Base-by-base conservation (phyloP, 164 flowering plant genomes). In the Chloranthus sessilifolius region DNA sequence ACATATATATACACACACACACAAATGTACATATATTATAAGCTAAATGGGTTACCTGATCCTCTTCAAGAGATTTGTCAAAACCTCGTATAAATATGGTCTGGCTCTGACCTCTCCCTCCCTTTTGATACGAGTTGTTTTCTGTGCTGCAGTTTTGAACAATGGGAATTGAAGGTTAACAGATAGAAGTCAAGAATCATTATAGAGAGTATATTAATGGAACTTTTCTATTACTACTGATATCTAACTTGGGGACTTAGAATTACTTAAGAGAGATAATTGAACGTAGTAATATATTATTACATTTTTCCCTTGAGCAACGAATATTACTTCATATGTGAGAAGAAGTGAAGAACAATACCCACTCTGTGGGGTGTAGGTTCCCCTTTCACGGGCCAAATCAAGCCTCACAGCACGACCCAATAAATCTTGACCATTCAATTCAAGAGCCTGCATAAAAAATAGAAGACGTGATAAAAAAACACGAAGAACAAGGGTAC, bases 61-160 rank as follows among this genome's bases (percentile, higher is more conserved):
- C 79, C 45, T 67, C 72, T 5, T 67, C 79, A 21, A 22, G 49
- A 5, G 76, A 68, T 24, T 25, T 68, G 53, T 89, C 95, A 65
- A 94, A 86, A 20, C 97, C 97, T 22, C 80, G 64, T 7, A 89
- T 69, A 67, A 55, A 94, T 5, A 76, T 16, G 4, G 88, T 82
- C 20, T 43, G 66, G 1, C 52, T 37, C 56, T 71, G 78, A 20
- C 65, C 43, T 33, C 47, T 49, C 2, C 72, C 80, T 12, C 74
- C 70, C 58, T 56, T 81, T 64, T 79, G 86, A 68, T 38, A 77
- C 22, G 85, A 73, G 49, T 61, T 62, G 47, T 41, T 42, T 5
- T 72, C 76, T 42, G 46, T 75, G 43, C 87, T 78, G 64, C 16
- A 57, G 59, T 24, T 14, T 46, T n/a, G n/a, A n/a, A n/a, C n/a